These are phyloP conservation scores for Sphagnum contortum DNA, from an alignment of 225 moss, liverwort and hornwort species.

Conservation along the genomic window DNA sequence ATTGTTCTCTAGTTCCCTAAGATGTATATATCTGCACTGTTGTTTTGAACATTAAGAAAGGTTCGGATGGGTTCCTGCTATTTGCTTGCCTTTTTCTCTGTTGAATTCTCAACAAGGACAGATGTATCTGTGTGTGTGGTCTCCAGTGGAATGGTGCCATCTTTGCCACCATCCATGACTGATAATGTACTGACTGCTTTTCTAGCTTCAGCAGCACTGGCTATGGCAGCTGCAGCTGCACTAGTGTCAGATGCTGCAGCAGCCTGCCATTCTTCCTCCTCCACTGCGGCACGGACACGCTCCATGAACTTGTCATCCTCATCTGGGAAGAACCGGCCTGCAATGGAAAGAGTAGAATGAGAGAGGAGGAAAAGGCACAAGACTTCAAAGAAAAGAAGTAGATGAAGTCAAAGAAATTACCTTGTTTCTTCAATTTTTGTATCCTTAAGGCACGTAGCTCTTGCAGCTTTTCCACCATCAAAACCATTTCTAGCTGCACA, in stretches of 20 bases:
- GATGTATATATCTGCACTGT: no score
- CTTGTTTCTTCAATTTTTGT: slow-evolving; percentile 91
- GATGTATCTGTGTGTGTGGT: not conserved
- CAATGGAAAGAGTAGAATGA: not conserved
- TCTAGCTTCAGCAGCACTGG: slow-evolving; percentile 81
- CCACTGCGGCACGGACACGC: slow-evolving; percentile 81
- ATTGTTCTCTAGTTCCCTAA: no score
- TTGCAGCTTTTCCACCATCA: slow-evolving; percentile 95
- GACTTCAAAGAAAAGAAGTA: not conserved
- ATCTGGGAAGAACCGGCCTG: slow-evolving; percentile 95
- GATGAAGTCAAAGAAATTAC: slow-evolving; percentile 14
- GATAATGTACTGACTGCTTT: slow-evolving; percentile 30
- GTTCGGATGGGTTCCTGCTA: no score
- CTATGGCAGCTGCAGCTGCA: slow-evolving; percentile 84
- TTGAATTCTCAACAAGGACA: slow-evolving; percentile 7
- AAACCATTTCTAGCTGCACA: slow-evolving; percentile 55
- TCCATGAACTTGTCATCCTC: slow-evolving; percentile 96
- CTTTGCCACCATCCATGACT: not conserved
- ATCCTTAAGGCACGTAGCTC: slow-evolving; percentile 81
- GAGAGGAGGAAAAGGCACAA: not conserved
- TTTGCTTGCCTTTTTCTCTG: slow-evolving; percentile 20
- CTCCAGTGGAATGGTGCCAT: no score
- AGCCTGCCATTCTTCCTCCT: slow-evolving; percentile 93
- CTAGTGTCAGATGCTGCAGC: slow-evolving; percentile 72
- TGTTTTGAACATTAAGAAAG: no score